Evolutionary conservation across 805 yeast genomes (phyloP), one percentile per base, ranked within the genome.

Genomic region (Monosporozyma unispora): DNA sequence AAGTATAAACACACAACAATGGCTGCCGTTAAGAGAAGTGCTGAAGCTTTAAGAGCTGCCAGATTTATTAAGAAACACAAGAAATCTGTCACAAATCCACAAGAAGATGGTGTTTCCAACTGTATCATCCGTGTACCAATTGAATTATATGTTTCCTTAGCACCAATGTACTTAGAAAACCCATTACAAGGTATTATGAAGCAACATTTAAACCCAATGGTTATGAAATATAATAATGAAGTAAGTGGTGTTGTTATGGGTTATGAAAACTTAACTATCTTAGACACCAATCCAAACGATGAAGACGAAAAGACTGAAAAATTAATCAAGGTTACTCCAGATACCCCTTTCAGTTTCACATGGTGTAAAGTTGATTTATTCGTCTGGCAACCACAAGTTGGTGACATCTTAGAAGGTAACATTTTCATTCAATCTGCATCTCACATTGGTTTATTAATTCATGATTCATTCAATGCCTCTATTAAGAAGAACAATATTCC

Each of bases 401-500:
- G 95, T 3, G 97, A 93, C 62, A 70, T 75, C 1, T 69, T 93
- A 18, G 95, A 90, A 66, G 99, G 99, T 11, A 77, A 81, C 73
- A 77, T 84, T 48, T 88, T 87, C 70, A 82, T 91, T 79, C 97
- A 91, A 71, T 83, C 96, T 2, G 96, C 95, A 16, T 84, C 96
- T 7, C 99, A 93, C 64, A 84, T 93, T 59, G 98, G 97, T 52
- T 73, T 93, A 52, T 75, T 93, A 55, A 75, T 93, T 46, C 90
- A 87, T 64, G 98, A 93, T 69, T 87, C 95, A 1, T 93, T 93
- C 72, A 93, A 93, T 69, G 97, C 97, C 21, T 81, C 91, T 44
- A 87, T 93, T 54, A 87, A 86, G 67, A 81, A 86, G 63, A 82
- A 77, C 62, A 82, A 80, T 58, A 89, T 93, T 52, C 99, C 99